phyloP scores from a whole-genome alignment of 2,329 filamentous ascomycete genomes.

The Cladosporium sp. region DNA sequence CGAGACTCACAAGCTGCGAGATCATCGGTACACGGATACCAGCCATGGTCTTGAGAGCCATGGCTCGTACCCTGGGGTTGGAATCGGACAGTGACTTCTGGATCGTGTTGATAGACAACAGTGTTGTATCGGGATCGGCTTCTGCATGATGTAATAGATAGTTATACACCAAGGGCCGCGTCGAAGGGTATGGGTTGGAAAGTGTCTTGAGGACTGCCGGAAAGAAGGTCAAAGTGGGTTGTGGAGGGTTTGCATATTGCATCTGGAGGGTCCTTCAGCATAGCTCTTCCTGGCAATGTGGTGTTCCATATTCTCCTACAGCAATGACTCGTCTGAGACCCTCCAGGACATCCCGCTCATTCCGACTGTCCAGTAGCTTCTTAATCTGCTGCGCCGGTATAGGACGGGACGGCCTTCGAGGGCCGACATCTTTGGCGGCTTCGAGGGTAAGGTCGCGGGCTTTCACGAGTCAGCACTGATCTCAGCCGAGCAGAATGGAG shows the following conservation, averaged over 20 bases:
- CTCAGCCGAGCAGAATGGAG: constrained; percentile 39
- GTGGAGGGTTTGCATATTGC: constrained; percentile 88
- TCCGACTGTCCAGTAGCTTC: constrained; percentile 88
- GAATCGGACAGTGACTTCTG: constrained; percentile 94
- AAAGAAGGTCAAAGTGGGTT: constrained; percentile 88
- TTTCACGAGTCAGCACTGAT: constrained; percentile 36
- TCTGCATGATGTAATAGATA: constrained; percentile 97
- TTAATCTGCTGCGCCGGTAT: constrained; percentile 82
- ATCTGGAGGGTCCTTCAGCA: constrained; percentile 54
- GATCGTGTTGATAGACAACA: constrained; percentile 97
- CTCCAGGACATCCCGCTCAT: constrained; percentile 88
- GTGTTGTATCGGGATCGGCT: constrained; percentile 87
- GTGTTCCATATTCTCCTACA: constrained; percentile 48
- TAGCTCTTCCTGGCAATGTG: constrained; percentile 1
- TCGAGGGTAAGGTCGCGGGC: constrained; percentile 96
- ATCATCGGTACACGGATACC: constrained; percentile 96
- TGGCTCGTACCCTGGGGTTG: constrained; percentile 83
- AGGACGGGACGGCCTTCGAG: constrained; percentile 56
- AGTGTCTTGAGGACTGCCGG: constrained; percentile 98
- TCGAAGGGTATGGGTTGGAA: constrained; percentile 85
- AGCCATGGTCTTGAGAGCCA: constrained; percentile 94
- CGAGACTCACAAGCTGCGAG: constrained; percentile 92
- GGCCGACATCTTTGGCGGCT: constrained; percentile 82
- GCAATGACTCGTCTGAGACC: constrained; percentile 84
- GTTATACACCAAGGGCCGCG: constrained; percentile 98